phyloP scores from a whole-genome alignment of 1,284 basidiomycete species.

The Puccinia triticina region DNA sequence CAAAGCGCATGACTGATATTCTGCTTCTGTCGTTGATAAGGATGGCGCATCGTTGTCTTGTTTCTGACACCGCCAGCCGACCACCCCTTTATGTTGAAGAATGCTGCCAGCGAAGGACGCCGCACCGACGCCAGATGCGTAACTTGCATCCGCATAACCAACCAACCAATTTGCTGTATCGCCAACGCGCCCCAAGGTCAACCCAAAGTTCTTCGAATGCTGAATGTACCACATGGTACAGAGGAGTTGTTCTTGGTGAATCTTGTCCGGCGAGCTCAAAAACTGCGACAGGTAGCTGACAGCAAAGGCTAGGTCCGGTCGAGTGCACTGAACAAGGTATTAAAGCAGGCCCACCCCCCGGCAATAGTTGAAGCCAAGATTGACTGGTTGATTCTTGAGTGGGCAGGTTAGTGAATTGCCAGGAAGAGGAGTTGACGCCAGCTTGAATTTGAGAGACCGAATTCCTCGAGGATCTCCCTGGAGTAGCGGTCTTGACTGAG shows the following conservation, averaged over 20 bases:
- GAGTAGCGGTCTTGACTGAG: constrained; percentile 3
- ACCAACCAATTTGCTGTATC: no score
- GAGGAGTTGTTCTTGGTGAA: not conserved
- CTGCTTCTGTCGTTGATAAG: not conserved
- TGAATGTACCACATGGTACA: not conserved
- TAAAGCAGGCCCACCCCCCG: not conserved
- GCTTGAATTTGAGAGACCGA: not conserved
- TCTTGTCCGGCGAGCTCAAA: not conserved
- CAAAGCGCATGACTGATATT: not conserved
- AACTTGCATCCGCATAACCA: not conserved
- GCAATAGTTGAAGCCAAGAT: not conserved
- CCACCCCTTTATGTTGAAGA: not conserved
- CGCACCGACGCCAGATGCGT: not conserved
- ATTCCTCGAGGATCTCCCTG: not conserved
- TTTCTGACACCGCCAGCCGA: not conserved
- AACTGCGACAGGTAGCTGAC: not conserved
- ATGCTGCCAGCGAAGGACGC: not conserved
- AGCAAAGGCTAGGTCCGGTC: not conserved
- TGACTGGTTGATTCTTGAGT: not conserved
- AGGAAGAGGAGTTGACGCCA: no score
- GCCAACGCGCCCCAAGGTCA: not conserved
- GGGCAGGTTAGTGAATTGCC: not conserved
- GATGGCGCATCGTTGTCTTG: not conserved
- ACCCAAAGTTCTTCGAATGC: not conserved
- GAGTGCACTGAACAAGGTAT: not conserved